A percentile compares a stretch with the other conserved stretches of the same genome.
phyloP scores from a whole-genome alignment of 1,284 basidiomycete genomes.

The Austroboletus niveus region DNA sequence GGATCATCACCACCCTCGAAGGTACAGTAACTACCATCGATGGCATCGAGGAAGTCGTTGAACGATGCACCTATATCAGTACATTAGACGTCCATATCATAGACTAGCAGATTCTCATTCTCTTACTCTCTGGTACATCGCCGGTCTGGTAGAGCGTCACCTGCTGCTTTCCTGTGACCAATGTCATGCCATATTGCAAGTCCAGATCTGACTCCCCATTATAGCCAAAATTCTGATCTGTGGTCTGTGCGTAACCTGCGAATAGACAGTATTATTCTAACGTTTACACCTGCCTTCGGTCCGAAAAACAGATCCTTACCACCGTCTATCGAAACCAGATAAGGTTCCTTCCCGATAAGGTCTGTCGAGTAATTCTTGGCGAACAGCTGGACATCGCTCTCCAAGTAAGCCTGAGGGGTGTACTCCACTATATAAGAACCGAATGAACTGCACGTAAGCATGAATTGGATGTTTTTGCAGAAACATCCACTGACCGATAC shows the following conservation, averaged over 20 bases:
- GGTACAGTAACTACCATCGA: conserved; percentile 54
- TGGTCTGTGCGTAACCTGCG: conserved; percentile 31
- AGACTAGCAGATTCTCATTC: not conserved
- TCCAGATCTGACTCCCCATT: conserved; percentile 58
- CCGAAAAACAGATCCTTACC: conserved; percentile 25
- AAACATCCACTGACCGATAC: conserved; percentile 38
- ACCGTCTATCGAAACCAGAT: conserved; percentile 44
- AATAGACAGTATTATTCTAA: not conserved
- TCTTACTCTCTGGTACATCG: conserved; percentile 37
- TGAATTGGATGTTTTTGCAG: not conserved
- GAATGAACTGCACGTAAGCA: not conserved
- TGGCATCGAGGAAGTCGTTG: conserved; percentile 45
- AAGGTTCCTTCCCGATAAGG: conserved; percentile 36
- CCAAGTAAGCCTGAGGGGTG: conserved; percentile 44
- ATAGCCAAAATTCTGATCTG: conserved; percentile 33
- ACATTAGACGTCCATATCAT: not conserved
- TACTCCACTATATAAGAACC: conserved; percentile 39
- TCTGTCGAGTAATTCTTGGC: conserved; percentile 35
- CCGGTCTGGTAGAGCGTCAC: conserved; percentile 49
- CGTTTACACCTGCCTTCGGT: not conserved
- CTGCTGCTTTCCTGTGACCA: conserved; percentile 38
- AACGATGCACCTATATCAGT: conserved; percentile 39
- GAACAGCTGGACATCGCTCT: conserved; percentile 46
- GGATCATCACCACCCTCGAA: conserved; percentile 62
- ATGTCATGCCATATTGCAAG: conserved; percentile 47